Evolutionary conservation across 2,329 filamentous ascomycete species (phyloP).

Genomic region (Cordyceps tenuipes): DNA sequence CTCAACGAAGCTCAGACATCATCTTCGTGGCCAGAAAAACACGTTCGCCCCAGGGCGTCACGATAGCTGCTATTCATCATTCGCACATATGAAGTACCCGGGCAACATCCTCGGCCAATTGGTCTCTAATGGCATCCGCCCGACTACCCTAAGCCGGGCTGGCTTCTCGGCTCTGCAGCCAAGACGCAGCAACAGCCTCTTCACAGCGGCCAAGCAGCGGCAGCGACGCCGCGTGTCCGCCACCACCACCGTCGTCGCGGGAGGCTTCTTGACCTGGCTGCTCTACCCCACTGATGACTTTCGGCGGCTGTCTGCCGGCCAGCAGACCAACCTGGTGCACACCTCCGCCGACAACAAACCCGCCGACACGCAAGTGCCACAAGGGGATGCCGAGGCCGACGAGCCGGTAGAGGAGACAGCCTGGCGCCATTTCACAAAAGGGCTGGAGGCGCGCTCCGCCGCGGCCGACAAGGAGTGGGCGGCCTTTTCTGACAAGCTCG

Average conservation of each 20-base stretch:
- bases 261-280: constrained; percentile 33
- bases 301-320: constrained; percentile 25
- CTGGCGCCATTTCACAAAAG: constrained; percentile 39
- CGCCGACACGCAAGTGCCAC: not conserved
- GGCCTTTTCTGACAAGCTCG: constrained; percentile 48
- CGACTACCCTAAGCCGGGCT: not conserved
- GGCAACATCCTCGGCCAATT: constrained; percentile 5
- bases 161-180: not conserved
- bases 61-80: not conserved
- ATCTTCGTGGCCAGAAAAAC: not conserved
- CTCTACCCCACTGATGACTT: constrained; percentile 37
- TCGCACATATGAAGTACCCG: constrained; percentile 1
- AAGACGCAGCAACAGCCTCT: constrained; percentile 3
- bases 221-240: constrained; percentile 4
- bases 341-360: not conserved
- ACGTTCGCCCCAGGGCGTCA: not conserved
- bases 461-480: constrained; percentile 48
- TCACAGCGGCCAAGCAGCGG: not conserved
- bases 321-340: not conserved
- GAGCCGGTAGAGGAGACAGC: constrained; percentile 22
- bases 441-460: constrained; percentile 46
- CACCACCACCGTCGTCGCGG: constrained; percentile 23
- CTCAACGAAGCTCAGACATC: not conserved
- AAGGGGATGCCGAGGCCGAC: not conserved
- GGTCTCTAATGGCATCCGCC: constrained; percentile 7